phyloP scores from a whole-genome alignment of 164 flowering plant species.

The Berberis thunbergii region DNA sequence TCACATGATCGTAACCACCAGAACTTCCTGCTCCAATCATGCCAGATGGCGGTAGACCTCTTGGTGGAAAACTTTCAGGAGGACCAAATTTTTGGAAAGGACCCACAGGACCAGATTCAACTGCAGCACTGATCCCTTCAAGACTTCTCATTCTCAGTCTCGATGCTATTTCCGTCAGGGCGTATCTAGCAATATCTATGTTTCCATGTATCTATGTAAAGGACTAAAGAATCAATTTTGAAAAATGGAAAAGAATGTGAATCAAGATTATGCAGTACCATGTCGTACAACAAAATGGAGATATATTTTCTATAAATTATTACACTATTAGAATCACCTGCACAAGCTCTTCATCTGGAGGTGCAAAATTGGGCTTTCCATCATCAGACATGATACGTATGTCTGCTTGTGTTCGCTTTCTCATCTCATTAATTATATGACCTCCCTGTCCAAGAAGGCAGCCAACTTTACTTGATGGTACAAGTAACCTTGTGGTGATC shows the following conservation, averaged over 20 bases:
- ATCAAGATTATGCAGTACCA: background rate
- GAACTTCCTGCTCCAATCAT: conserved; percentile 29
- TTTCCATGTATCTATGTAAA: conserved; percentile 49
- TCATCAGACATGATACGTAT: conserved; percentile 60
- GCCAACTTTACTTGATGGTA: conserved; percentile 62
- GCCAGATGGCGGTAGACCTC: conserved; percentile 29
- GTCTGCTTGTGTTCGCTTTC: conserved; percentile 60
- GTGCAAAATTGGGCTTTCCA: conserved; percentile 54
- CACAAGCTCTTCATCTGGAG: conserved; percentile 71
- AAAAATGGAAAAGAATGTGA: conserved; percentile 2
- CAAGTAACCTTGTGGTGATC: conserved; percentile 53
- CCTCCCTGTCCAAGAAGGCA: conserved; percentile 82
- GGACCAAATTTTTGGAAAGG: conserved; percentile 32
- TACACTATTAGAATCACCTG: conserved; percentile 37
- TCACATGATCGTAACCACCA: conserved; percentile 27
- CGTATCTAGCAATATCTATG: conserved; percentile 52
- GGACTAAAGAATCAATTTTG: conserved; percentile 6
- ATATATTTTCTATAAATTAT: background rate
- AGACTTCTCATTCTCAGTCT: conserved; percentile 56
- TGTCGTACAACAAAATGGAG: background rate
- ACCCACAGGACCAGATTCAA: conserved; percentile 27
- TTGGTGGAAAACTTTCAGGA: conserved; percentile 24
- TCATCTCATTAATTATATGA: conserved; percentile 61
- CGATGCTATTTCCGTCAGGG: conserved; percentile 50
- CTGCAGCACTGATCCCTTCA: conserved; percentile 35